Conservation (phyloP, 306 rosid genomes). For the Adenanthera pavonina region DNA sequence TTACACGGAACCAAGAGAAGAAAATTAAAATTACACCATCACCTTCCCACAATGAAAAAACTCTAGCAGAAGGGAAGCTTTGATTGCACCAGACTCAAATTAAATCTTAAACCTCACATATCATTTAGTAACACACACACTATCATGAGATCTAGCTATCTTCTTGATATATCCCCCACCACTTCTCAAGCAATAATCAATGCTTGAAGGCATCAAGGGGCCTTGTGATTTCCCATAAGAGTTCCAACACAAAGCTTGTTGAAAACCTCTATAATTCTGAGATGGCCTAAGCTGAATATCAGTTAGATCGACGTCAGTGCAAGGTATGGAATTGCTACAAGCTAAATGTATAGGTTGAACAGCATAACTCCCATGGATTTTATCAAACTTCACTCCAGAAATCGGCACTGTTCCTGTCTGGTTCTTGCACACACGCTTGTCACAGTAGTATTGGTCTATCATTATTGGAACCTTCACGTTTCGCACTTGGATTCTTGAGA, state of each 20-base stretch:
- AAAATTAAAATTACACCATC: conserved; percentile 46
- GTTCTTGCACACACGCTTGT: conserved; percentile 80
- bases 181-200: conserved; percentile 78
- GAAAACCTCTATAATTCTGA: conserved; percentile 34
- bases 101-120: not conserved
- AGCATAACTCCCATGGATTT: conserved; percentile 64
- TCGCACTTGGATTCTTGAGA: conserved; percentile 72
- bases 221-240: conserved; percentile 79
- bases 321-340: conserved; percentile 78
- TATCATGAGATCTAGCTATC: conserved; percentile 68
- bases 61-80: conserved; percentile 67
- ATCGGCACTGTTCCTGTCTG: conserved; percentile 66
- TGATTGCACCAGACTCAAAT: not conserved
- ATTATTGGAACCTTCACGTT: conserved; percentile 74
- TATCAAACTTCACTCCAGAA: conserved; percentile 64
- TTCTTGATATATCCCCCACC: conserved; percentile 59
- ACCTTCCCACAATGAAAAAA: conserved; percentile 59
- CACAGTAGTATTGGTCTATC: conserved; percentile 92
- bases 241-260: conserved; percentile 66
- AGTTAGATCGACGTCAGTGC: conserved; percentile 73
- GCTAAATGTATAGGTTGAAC: conserved; percentile 75
- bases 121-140: conserved; percentile 43
- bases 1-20: not conserved
- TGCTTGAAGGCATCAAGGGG: conserved; percentile 67
- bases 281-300: conserved; percentile 76